These are phyloP conservation scores for Plantago elongata DNA, from an alignment of 257 asterid species.

Conservation along the genomic window DNA sequence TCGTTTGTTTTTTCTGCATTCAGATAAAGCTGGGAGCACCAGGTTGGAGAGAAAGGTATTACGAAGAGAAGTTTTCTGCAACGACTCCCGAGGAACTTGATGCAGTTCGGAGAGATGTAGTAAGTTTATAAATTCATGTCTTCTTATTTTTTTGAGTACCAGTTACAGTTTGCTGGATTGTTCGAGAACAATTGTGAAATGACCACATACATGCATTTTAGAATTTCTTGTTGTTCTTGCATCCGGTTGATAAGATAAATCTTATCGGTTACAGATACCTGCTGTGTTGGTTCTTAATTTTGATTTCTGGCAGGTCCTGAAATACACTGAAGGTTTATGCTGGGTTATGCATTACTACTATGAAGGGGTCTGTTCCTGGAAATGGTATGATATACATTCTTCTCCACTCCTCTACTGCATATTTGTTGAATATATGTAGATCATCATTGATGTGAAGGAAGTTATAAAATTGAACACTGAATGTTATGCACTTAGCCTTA, in stretches of 20 bases:
- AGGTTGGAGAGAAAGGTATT: constrained; percentile 97
- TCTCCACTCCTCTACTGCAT: background rate
- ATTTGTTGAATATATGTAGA: background rate
- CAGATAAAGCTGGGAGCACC: constrained; percentile 86
- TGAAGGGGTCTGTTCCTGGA: constrained; percentile 99
- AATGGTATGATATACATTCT: constrained; percentile 46
- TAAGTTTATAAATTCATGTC: constrained; percentile 31
- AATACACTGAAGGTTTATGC: constrained; percentile 88
- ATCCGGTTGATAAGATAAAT: too few relatives aligned
- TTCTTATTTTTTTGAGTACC: background rate
- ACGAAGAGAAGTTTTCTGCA: constrained; percentile 75
- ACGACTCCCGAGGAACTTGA: constrained; percentile 83
- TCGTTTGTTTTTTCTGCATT: constrained; percentile 14
- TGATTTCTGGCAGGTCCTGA: constrained; percentile 55
- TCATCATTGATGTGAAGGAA: too few relatives aligned
- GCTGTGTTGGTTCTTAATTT: background rate
- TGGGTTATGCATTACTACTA: constrained; percentile 98
- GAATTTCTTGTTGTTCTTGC: too few relatives aligned
- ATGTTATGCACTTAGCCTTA: too few relatives aligned
- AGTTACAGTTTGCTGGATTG: too few relatives aligned
- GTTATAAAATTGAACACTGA: too few relatives aligned
- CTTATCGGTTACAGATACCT: background rate
- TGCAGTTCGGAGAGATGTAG: constrained; percentile 76
- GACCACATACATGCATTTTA: too few relatives aligned
- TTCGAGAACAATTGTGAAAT: too few relatives aligned